Evolutionary conservation across 108 stramenopile species (phyloP).

Genomic region (Mediolabrus comicus): DNA sequence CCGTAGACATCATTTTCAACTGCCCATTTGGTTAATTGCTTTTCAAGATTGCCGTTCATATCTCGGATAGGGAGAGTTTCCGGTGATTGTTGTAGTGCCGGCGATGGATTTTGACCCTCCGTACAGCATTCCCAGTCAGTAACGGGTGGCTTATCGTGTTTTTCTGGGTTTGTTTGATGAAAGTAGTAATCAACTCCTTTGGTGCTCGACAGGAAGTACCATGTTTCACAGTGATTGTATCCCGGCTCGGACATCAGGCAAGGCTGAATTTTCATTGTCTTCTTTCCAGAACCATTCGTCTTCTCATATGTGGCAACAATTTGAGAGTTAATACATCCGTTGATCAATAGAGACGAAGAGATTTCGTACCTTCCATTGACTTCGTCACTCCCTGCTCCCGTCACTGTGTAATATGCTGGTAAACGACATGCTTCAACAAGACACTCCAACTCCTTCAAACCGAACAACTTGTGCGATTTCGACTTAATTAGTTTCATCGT

Average conservation of each 20-base stretch:
- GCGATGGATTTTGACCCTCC: not conserved
- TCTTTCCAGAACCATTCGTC: not conserved
- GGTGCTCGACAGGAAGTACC: not conserved
- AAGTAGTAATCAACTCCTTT: not conserved
- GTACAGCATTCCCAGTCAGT: not conserved
- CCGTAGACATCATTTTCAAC: not conserved
- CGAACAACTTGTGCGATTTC: constrained; percentile 4
- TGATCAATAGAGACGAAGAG: not conserved
- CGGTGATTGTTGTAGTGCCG: not conserved
- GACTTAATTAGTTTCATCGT: not conserved
- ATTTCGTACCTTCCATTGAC: constrained; percentile 4
- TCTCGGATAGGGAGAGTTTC: not conserved
- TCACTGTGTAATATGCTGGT: not conserved
- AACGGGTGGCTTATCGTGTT: not conserved
- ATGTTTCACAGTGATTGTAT: not conserved
- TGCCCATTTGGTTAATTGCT: not conserved
- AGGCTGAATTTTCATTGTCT: not conserved
- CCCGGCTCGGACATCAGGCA: constrained; percentile 2
- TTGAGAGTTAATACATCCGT: not conserved
- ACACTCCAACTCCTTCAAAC: not conserved
- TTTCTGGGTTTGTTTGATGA: not conserved
- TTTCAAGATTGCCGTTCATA: constrained; percentile 1
- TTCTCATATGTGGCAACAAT: not conserved
- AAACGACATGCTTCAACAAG: not conserved
- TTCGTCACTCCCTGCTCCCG: not conserved